Percentiles rank a stretch among this genome's conserved stretches.
These are phyloP conservation scores for Pontederia paniculata DNA, from an alignment of 176 grass and related monocot species.

Conservation along the genomic window DNA sequence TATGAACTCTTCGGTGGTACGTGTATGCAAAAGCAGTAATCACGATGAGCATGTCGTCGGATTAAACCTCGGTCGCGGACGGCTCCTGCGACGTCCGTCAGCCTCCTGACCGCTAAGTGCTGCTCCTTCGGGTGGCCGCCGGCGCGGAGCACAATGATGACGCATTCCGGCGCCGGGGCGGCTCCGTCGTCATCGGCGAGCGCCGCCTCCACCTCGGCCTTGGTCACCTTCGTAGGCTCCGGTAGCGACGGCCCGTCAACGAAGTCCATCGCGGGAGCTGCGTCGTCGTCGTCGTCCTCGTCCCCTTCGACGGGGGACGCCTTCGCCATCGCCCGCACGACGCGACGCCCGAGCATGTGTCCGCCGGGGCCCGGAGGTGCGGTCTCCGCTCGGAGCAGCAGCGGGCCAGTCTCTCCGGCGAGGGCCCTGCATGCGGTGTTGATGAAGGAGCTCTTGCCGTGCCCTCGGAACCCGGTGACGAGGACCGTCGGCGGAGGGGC, in stretches of 20 bases:
- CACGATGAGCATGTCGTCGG: background rate
- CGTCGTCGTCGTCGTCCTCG: constrained; percentile 3
- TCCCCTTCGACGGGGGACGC: constrained; percentile 9
- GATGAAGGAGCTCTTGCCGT: constrained; percentile 84
- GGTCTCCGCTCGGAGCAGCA: constrained; percentile 70
- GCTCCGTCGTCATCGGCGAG: constrained; percentile 1
- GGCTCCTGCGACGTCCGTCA: constrained; percentile 36
- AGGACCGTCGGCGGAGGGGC: constrained; percentile 36
- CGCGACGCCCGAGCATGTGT: constrained; percentile 19
- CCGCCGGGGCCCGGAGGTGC: constrained; percentile 45
- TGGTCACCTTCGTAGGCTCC: constrained; percentile 29
- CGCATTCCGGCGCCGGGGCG: constrained; percentile 41
- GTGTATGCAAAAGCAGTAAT: background rate
- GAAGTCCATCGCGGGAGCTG: constrained; percentile 39
- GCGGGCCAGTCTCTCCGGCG: constrained; percentile 54
- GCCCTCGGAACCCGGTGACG: constrained; percentile 48
- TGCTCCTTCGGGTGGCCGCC: constrained; percentile 42
- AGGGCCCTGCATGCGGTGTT: constrained; percentile 88
- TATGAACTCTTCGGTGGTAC: background rate
- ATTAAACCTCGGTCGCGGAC: constrained; percentile 50
- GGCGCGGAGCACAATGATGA: constrained; percentile 62
- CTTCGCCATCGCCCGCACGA: constrained; percentile 39
- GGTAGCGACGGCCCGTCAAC: constrained; percentile 49
- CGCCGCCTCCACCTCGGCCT: constrained; percentile 25
- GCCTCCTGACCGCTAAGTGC: constrained; percentile 32